These are phyloP conservation scores for Apiospora rasikravindrae DNA, from an alignment of 2,329 filamentous ascomycete genomes.

Conservation along the genomic window DNA sequence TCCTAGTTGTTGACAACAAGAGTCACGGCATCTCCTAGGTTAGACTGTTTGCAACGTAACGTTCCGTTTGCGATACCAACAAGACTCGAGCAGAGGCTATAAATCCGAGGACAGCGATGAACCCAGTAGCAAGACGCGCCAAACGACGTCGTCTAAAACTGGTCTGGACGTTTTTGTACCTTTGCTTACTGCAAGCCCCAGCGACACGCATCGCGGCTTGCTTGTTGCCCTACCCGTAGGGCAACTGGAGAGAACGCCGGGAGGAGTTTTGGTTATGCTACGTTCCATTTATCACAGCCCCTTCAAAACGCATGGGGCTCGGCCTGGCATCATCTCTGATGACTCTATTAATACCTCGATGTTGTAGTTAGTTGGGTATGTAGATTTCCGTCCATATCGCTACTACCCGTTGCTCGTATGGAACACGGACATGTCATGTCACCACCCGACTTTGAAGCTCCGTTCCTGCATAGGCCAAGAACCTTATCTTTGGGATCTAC, in stretches of 20 bases:
- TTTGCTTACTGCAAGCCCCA: background rate
- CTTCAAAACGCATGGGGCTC: background rate
- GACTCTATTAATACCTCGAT: background rate
- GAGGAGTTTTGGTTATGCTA: background rate
- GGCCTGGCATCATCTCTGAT: background rate
- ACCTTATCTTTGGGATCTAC: conserved; percentile 13
- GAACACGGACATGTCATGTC: background rate
- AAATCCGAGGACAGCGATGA: background rate
- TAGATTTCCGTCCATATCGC: background rate
- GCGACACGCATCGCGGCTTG: background rate
- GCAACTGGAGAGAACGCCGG: background rate
- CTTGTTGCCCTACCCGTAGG: background rate
- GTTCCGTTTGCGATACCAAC: background rate
- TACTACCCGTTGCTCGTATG: background rate
- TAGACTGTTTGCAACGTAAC: background rate
- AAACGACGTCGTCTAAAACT: background rate
- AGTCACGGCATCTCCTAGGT: background rate
- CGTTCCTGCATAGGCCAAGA: conserved; percentile 7
- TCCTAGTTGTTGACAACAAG: background rate
- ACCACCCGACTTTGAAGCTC: background rate
- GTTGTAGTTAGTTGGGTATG: background rate
- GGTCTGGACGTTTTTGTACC: background rate
- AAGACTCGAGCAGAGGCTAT: background rate
- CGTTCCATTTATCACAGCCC: background rate
- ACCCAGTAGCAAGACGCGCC: background rate